Evolutionary conservation across 768 basidiomycete genomes (phyloP).

Genomic region (Infundibulicybe gibba): DNA sequence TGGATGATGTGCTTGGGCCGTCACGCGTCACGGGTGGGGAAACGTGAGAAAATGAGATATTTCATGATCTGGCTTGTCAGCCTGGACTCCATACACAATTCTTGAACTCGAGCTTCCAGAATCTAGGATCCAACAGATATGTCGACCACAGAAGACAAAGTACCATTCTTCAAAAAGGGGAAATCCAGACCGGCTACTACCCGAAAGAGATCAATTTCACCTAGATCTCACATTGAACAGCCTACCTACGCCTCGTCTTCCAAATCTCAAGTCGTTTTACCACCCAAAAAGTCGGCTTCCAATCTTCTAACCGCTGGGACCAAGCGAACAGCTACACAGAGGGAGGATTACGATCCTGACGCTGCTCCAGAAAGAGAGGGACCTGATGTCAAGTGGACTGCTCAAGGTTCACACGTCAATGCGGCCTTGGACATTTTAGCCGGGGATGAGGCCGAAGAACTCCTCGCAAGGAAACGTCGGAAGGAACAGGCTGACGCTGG

Average conservation of each 20-base stretch:
- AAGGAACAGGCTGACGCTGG: slow-evolving; percentile 50
- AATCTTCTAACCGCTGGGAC: slow-evolving; percentile 66
- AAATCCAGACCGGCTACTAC: slow-evolving; percentile 73
- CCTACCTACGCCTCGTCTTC: slow-evolving; percentile 25
- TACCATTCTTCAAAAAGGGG: slow-evolving; percentile 86
- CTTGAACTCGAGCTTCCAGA: too few species aligned
- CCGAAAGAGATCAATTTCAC: slow-evolving; percentile 73
- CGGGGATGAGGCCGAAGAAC: slow-evolving; percentile 78
- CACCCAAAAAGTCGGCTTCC: slow-evolving; percentile 59
- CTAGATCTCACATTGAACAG: slow-evolving; percentile 20
- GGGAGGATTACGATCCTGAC: slow-evolving; percentile 53
- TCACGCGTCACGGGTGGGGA: too few species aligned
- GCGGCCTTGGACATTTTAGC: slow-evolving; percentile 72
- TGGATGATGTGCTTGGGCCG: too few species aligned
- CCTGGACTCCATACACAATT: too few species aligned
- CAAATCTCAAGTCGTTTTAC: slow-evolving; percentile 75
- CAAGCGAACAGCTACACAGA: slow-evolving; percentile 51
- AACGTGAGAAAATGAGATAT: too few species aligned
- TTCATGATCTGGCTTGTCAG: too few species aligned
- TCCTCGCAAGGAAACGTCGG: slow-evolving; percentile 66
- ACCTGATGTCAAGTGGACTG: slow-evolving; percentile 76
- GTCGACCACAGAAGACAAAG: slow-evolving; percentile 40
- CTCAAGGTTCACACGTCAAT: slow-evolving; percentile 71
- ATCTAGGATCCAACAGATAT: slow-evolving; percentile 16
- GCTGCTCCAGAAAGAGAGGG: slow-evolving; percentile 55